Base-by-base conservation (phyloP, 2,329 filamentous ascomycete genomes). In the Hypoxylon sp. region DNA sequence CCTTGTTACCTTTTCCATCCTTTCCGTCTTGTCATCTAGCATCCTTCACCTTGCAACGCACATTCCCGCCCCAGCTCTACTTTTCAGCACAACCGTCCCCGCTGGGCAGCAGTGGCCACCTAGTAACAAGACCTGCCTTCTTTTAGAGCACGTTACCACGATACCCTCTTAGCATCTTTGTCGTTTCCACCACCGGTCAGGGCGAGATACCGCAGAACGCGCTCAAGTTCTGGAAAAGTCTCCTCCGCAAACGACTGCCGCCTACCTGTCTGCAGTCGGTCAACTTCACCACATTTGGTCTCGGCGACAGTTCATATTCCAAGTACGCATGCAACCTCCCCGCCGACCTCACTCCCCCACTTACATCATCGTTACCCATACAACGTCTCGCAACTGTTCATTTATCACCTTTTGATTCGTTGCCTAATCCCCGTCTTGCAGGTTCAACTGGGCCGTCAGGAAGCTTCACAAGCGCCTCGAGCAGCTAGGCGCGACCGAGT, bases 291-390 rank as follows among this genome's bases (percentile, higher is more conserved):
- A 90, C 88, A 0, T 97, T 98, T 79, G 95, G 95, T 0, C 82
- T 98, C 1, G 95, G 95, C 0, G 95, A 99, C 74, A 97, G 90
- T 70, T 96, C 93, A 1, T 99, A 99, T 80, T 83, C 89, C 53
- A 94, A 96, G 88, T 95, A 79, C 64, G 83, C 21, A 41, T 47
- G 5, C 21, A 23, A 35, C 23, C 37, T 40, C 53, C 29, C 27
- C 11, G n/a, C 24, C 15, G n/a, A n/a, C n/a, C n/a, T n/a, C n/a
- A n/a, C n/a, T n/a, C 29, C 9, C 18, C 48, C 9, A 51, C 56
- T 62, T 50, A 54, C 53, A 60, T 48, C 54, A 62, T 27, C 27
- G 26, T 13, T 37, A 8, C 18, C 20, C 11, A 26, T 45, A 17
- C 15, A 15, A 26, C 27, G 23, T 35, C 21, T 1, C 27, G 13